Evolutionary conservation across 2,329 filamentous ascomycete species (phyloP).

Genomic region (Scorias spongiosa): DNA sequence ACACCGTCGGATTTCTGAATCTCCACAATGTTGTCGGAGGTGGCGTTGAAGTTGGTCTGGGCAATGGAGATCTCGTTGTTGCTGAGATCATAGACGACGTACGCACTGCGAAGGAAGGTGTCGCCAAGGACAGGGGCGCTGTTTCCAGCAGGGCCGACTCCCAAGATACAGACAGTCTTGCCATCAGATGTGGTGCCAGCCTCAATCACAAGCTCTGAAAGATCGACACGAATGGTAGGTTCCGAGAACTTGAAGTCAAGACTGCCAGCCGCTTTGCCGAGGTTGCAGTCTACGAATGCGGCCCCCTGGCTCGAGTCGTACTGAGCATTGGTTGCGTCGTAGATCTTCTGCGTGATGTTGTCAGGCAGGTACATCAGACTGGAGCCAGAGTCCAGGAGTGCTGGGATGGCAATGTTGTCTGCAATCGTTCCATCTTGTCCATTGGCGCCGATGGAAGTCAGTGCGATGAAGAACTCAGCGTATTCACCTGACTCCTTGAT

Average conservation of each 20-base stretch:
- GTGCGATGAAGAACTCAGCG: conserved; percentile 37
- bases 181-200: conserved; percentile 27
- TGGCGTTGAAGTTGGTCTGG: conserved; percentile 45
- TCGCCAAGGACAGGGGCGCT: conserved; percentile 41
- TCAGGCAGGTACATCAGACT: conserved; percentile 55
- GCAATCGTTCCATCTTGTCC: conserved; percentile 29
- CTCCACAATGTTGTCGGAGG: conserved; percentile 34
- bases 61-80: conserved; percentile 47
- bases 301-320: conserved; percentile 27
- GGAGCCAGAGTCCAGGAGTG: conserved; percentile 62
- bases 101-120: conserved; percentile 47
- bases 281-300: conserved; percentile 39
- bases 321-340: conserved; percentile 24
- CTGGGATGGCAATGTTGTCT: conserved; percentile 30
- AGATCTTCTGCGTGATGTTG: conserved; percentile 35
- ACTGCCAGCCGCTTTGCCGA: conserved; percentile 32
- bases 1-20: conserved; percentile 37
- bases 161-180: conserved; percentile 31
- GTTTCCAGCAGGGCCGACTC: conserved; percentile 35
- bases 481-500: conserved; percentile 32
- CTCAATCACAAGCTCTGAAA: conserved; percentile 41
- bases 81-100: conserved; percentile 46
- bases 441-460: conserved; percentile 32
- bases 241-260: conserved; percentile 44
- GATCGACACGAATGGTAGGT: conserved; percentile 37